Percentiles rank a stretch among this genome's conserved stretches.
Conservation (phyloP, 192 early-diverging fungal species). For the Funneliformis mosseae region DNA sequence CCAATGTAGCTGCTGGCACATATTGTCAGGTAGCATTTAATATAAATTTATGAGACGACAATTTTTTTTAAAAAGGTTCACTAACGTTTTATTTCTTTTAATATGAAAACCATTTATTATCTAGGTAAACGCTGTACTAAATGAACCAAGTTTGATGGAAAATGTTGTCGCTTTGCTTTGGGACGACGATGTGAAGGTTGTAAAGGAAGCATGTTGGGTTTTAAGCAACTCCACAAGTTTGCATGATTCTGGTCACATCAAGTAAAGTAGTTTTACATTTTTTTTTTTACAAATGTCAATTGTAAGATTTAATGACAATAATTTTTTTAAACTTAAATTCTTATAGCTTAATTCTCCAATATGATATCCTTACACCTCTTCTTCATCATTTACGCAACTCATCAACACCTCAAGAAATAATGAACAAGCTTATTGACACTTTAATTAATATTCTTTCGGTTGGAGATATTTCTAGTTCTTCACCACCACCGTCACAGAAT, state of each 20-base stretch:
- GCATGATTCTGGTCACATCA: conserved; percentile 2
- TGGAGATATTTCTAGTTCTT: conserved; percentile 4
- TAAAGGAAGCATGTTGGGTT: conserved; percentile 25
- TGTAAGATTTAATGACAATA: neutral
- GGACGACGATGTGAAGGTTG: conserved; percentile 20
- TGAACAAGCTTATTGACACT: conserved; percentile 21
- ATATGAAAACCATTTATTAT: neutral
- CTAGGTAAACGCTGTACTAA: conserved; percentile 10
- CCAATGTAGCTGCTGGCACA: conserved; percentile 21
- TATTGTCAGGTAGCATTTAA: conserved; percentile 3
- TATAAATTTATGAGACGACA: neutral
- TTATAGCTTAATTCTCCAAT: conserved; percentile 16
- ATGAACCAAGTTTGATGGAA: conserved; percentile 5
- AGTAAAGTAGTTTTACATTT: neutral
- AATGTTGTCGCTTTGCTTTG: conserved; percentile 21
- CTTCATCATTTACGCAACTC: conserved; percentile 21
- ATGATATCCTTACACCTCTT: conserved; percentile 4
- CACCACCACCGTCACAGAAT: neutral
- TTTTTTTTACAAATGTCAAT: neutral
- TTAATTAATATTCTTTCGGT: conserved; percentile 23
- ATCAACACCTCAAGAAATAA: conserved; percentile 14
- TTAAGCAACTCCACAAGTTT: conserved; percentile 18
- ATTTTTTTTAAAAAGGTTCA: neutral
- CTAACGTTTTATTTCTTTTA: neutral
- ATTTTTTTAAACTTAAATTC: neutral